Percentiles rank a stretch among this genome's conserved stretches.
These are phyloP conservation scores for Solanum dulcamara DNA, from an alignment of 257 asterid species.

Conservation along the genomic window DNA sequence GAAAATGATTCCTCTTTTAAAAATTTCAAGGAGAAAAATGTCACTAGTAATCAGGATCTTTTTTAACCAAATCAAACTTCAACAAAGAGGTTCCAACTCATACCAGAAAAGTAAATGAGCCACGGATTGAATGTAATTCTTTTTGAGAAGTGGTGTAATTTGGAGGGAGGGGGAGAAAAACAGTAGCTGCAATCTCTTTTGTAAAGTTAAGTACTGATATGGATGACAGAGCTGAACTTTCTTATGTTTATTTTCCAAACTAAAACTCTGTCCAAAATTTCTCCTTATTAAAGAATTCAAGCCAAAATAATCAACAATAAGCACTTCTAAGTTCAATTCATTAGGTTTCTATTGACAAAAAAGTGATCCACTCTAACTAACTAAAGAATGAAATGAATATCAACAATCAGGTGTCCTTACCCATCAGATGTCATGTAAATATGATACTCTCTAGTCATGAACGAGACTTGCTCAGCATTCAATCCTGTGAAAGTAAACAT, in stretches of 20 bases:
- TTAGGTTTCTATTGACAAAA: background rate
- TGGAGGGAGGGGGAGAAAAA: background rate
- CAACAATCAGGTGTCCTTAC: conserved; percentile 18
- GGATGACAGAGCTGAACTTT: background rate
- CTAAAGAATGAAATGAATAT: background rate
- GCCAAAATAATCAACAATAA: background rate
- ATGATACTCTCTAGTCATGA: conserved; percentile 74
- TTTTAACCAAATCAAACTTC: background rate
- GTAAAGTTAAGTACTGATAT: background rate
- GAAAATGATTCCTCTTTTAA: background rate
- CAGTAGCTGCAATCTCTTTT: background rate
- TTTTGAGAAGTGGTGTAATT: background rate
- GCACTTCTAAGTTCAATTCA: background rate
- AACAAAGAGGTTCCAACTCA: background rate
- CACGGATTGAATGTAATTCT: background rate
- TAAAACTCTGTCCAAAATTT: background rate
- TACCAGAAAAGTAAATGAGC: background rate
- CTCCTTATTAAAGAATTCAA: background rate
- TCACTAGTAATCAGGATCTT: background rate
- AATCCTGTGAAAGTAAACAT: conserved; percentile 82
- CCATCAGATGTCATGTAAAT: conserved; percentile 90
- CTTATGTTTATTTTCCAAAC: background rate
- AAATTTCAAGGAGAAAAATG: background rate
- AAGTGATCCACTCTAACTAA: background rate
- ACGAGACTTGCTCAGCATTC: conserved; percentile 55